Base-by-base conservation (phyloP, 192 early-diverging fungal species). In the Coemansia sp. region DNA sequence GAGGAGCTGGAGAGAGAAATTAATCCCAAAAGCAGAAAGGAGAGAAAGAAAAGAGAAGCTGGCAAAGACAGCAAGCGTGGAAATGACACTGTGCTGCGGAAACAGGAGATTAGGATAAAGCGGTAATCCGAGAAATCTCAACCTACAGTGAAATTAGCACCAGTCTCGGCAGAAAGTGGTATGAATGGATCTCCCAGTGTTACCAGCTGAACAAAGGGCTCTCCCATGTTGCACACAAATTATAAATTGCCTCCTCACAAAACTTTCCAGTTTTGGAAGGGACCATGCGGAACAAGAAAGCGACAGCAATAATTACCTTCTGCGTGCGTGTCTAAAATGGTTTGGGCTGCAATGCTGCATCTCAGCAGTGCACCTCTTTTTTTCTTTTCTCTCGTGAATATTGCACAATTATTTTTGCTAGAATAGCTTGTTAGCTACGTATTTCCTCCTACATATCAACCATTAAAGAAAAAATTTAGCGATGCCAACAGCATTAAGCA, bases 401-500 rank as follows among this genome's bases (percentile, higher is more conserved):
- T n/a, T n/a, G n/a, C n/a, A n/a, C n/a, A n/a, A n/a, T n/a, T n/a
- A n/a, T n/a, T 34, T 34, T 34, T 34, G 34, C 34, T n/a, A n/a
- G n/a, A n/a, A n/a, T n/a, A n/a, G n/a, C 34, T 34, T 8, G 34
- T 34, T 34, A 6, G 3, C 3, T 34, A 3, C 34, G 34, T 42
- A 13, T 42, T 42, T 42, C 15, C 15, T 42, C 7, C 18, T 13
- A 16, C 40, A 12, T 43, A 43, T 4, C 15, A 18, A 6, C 40
- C 40, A 7, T 43, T 18, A 4, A 43, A 43, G 33, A 51, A 9
- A 51, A 12, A 26, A 4, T 23, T 31, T 53, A 35, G 45, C 30
- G 7, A 72, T 72, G 71, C 13, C 40, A 0, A 52, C 37, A 29
- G 28, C 65, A 7, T 34, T 64, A n/a, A 63, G 42, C 56, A 29